Evolutionary conservation across 257 asterid genomes (phyloP).

Genomic region (Solanum raphanifolium): DNA sequence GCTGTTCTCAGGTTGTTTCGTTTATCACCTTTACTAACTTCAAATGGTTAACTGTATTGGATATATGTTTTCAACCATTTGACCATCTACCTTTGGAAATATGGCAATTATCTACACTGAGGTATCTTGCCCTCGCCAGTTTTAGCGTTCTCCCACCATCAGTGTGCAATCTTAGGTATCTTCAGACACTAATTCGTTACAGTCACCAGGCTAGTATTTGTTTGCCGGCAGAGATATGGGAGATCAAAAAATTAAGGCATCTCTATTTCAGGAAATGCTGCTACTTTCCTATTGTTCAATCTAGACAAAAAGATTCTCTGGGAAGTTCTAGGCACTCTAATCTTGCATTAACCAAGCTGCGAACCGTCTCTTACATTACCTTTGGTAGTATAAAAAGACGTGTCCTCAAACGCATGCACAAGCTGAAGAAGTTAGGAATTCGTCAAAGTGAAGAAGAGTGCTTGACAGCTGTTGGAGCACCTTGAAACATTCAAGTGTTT

Average conservation of each 20-base stretch:
- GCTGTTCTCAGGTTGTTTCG: background rate
- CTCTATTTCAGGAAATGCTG: background rate
- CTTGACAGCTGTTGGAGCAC: background rate
- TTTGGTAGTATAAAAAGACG: background rate
- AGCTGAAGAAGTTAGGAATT: background rate
- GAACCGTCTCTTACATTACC: background rate
- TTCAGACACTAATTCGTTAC: background rate
- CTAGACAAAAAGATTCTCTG: background rate
- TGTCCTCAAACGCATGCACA: background rate
- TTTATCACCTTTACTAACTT: background rate
- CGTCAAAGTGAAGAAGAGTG: background rate
- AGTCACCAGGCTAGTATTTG: background rate
- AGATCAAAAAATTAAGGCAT: background rate
- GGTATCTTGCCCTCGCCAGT: background rate
- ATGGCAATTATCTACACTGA: background rate
- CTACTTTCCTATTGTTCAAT: background rate
- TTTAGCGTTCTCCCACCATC: background rate
- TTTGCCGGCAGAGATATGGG: background rate
- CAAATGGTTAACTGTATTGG: background rate
- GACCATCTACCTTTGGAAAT: background rate
- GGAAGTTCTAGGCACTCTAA: background rate
- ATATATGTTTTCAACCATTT: background rate
- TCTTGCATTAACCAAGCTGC: background rate
- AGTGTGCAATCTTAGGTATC: background rate
- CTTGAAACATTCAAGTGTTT: background rate